These are phyloP conservation scores for Gossypium australe DNA, from an alignment of 345 rosid genomes.

Conservation along the genomic window DNA sequence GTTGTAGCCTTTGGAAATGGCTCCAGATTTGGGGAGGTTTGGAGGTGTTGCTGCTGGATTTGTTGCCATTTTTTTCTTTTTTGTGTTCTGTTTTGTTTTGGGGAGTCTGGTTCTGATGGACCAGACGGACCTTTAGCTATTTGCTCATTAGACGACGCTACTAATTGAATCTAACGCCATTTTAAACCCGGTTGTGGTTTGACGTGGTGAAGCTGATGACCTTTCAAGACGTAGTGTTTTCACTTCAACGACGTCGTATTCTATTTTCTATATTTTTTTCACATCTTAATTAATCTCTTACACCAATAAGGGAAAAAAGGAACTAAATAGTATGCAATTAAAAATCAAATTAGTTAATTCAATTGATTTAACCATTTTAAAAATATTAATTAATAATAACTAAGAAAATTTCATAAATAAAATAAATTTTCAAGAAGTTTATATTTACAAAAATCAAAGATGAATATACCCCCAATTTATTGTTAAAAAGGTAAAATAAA, in stretches of 20 bases:
- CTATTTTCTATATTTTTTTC: neutral
- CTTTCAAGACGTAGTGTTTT: neutral
- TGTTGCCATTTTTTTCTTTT: slow-evolving; percentile 34
- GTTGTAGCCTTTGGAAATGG: slow-evolving; percentile 85
- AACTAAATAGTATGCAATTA: too few species aligned
- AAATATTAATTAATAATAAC: too few species aligned
- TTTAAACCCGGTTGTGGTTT: neutral
- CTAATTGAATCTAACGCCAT: slow-evolving; percentile 1
- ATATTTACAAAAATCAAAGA: too few species aligned
- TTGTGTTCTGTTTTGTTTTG: neutral
- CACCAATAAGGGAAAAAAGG: too few species aligned
- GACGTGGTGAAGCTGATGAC: slow-evolving; percentile 8
- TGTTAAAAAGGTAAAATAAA: too few species aligned
- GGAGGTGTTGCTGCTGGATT: slow-evolving; percentile 47
- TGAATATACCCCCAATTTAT: too few species aligned
- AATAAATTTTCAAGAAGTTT: too few species aligned
- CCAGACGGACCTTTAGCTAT: neutral
- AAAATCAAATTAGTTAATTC: too few species aligned
- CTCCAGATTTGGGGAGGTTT: slow-evolving; percentile 61
- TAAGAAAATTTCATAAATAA: too few species aligned
- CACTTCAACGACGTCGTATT: neutral
- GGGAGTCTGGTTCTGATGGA: neutral
- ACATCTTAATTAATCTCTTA: too few species aligned
- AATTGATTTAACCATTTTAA: too few species aligned
- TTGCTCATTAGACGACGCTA: neutral